These are phyloP conservation scores for Cladorrhinum sp. DNA, from an alignment of 2,329 filamentous ascomycete species.

Conservation along the genomic window DNA sequence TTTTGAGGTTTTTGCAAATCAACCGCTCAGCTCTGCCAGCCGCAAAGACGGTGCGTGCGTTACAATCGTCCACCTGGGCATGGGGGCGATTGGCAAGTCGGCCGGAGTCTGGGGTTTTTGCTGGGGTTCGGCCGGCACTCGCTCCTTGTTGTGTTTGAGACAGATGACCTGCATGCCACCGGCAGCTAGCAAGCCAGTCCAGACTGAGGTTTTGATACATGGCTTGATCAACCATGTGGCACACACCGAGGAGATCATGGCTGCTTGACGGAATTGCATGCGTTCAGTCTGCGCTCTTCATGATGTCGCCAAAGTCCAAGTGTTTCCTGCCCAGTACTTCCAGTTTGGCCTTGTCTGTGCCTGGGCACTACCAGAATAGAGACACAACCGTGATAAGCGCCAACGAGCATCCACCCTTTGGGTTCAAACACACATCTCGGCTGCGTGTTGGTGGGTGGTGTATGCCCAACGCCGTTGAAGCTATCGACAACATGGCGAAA, in stretches of 20 bases:
- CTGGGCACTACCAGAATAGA: too few relatives aligned
- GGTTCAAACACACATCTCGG: too few relatives aligned
- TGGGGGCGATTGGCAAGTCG: not conserved
- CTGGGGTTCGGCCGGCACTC: constrained; percentile 3
- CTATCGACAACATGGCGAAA: not conserved
- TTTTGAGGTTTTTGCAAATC: not conserved
- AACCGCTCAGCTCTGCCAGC: not conserved
- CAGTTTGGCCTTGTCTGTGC: too few relatives aligned
- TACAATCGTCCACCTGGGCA: not conserved
- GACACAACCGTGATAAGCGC: not conserved
- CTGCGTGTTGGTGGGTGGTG: not conserved
- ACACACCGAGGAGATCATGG: not conserved
- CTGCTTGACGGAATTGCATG: not conserved
- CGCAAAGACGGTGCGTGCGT: not conserved
- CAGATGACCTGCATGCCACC: constrained; percentile 1
- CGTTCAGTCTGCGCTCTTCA: not conserved
- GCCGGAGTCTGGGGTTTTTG: constrained; percentile 1
- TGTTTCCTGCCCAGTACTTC: too few relatives aligned
- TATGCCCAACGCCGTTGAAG: not conserved
- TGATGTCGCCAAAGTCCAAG: too few relatives aligned
- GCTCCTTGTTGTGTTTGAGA: not conserved
- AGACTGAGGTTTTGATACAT: not conserved
- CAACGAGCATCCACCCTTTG: not conserved
- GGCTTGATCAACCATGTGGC: not conserved
- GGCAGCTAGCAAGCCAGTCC: not conserved